Percentiles rank a stretch among this genome's conserved stretches.
phyloP scores from a whole-genome alignment of 345 rosid species.

The Acer campestre region DNA sequence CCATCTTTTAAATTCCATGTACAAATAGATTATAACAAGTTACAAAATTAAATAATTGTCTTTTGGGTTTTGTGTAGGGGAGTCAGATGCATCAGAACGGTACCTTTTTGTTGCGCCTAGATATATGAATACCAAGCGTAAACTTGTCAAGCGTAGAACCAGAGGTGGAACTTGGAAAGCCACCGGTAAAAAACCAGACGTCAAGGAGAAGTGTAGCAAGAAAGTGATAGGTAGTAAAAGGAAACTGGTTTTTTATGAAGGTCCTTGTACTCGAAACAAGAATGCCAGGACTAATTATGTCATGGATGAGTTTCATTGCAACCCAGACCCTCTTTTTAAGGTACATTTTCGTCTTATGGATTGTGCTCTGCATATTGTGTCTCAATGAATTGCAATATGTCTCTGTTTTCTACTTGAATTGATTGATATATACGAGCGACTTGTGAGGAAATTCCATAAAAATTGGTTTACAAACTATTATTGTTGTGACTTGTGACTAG shows the following conservation, averaged over 20 bases:
- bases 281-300: not conserved
- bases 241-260: conserved; percentile 31
- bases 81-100: conserved; percentile 28
- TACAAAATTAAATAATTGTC: not conserved
- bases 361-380: too few species aligned
- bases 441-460: too few species aligned
- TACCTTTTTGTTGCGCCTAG: conserved; percentile 31
- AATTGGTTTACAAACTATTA: not conserved
- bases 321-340: not conserved
- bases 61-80: not conserved
- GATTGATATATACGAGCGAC: too few species aligned
- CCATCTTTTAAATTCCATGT: not conserved
- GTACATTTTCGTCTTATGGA: not conserved
- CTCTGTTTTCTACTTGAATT: too few species aligned
- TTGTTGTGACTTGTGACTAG: not conserved
- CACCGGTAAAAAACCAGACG: conserved; percentile 32
- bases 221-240: conserved; percentile 41
- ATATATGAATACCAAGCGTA: conserved; percentile 13
- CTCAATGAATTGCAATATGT: too few species aligned
- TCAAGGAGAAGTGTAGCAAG: conserved; percentile 14
- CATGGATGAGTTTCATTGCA: not conserved
- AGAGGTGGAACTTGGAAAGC: conserved; percentile 46
- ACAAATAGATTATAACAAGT: too few species aligned
- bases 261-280: not conserved
- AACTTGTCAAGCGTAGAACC: conserved; percentile 28